phyloP scores from a whole-genome alignment of 306 rosid species.

The Biancaea sappan region DNA sequence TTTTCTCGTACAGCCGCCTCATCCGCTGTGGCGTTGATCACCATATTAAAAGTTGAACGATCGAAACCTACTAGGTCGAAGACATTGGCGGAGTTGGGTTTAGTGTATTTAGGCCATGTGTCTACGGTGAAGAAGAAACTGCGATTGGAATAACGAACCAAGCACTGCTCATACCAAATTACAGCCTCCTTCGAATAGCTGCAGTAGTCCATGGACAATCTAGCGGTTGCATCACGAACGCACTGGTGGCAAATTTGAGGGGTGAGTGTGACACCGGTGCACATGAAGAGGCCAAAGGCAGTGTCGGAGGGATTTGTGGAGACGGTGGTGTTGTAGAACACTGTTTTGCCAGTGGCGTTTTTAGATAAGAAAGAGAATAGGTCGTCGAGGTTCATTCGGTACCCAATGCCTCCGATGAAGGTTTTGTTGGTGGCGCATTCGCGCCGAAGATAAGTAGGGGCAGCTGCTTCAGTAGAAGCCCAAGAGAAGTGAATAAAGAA shows the following conservation, averaged over 20 bases:
- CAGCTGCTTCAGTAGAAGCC: too few relatives aligned
- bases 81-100: too few relatives aligned
- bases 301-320: too few relatives aligned
- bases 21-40: conserved; percentile 10
- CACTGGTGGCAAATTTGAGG: too few relatives aligned
- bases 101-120: not conserved
- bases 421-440: not conserved
- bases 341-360: conserved; percentile 24
- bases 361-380: conserved; percentile 37
- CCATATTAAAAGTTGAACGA: too few relatives aligned
- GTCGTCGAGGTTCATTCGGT: conserved; percentile 24
- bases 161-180: too few relatives aligned
- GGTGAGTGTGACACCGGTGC: too few relatives aligned
- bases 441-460: too few relatives aligned
- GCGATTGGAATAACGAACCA: conserved; percentile 27
- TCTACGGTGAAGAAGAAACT: conserved; percentile 21
- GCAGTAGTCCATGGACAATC: not conserved
- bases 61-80: too few relatives aligned
- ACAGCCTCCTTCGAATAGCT: not conserved
- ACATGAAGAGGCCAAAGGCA: too few relatives aligned
- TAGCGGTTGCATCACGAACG: too few relatives aligned
- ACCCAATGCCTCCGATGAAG: conserved; percentile 43
- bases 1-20: conserved; percentile 18
- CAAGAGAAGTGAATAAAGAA: too few relatives aligned
- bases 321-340: conserved; percentile 29